Percentiles rank a stretch among this genome's conserved stretches.
phyloP scores from a whole-genome alignment of 2,329 filamentous ascomycete species.

The Byssochlamys sp. region DNA sequence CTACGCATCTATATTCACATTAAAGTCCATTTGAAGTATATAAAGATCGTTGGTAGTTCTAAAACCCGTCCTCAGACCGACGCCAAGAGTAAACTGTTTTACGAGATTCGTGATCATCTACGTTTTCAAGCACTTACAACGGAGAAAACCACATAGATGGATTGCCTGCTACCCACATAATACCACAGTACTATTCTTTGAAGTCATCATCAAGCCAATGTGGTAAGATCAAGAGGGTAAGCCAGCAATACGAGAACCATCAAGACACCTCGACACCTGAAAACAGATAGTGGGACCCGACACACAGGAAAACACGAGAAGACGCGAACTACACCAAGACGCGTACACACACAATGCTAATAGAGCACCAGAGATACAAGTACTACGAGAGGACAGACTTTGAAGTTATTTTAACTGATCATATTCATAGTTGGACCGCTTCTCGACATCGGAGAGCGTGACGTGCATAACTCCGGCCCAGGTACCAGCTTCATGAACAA shows the following conservation, averaged over 20 bases:
- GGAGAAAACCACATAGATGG: neutral
- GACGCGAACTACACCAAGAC: neutral
- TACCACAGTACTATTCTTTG: neutral
- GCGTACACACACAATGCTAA: neutral
- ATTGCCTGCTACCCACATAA: neutral
- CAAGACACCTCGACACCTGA: neutral
- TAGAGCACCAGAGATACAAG: neutral
- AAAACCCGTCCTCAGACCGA: neutral
- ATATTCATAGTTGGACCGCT: neutral
- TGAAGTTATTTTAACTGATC: neutral
- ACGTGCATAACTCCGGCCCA: slow-evolving; percentile 13
- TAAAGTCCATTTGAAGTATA: neutral
- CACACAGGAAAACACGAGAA: neutral
- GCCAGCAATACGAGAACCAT: neutral
- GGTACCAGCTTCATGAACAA: slow-evolving; percentile 14
- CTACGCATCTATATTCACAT: neutral
- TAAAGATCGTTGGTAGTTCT: neutral
- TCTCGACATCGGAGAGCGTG: neutral
- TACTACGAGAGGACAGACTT: neutral
- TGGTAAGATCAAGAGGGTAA: neutral
- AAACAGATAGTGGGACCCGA: neutral
- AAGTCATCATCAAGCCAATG: neutral
- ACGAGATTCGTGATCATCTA: neutral
- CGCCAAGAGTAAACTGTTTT: neutral
- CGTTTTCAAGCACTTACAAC: neutral